phyloP scores from a whole-genome alignment of 139 green algal species.

The Closterium sp. region DNA sequence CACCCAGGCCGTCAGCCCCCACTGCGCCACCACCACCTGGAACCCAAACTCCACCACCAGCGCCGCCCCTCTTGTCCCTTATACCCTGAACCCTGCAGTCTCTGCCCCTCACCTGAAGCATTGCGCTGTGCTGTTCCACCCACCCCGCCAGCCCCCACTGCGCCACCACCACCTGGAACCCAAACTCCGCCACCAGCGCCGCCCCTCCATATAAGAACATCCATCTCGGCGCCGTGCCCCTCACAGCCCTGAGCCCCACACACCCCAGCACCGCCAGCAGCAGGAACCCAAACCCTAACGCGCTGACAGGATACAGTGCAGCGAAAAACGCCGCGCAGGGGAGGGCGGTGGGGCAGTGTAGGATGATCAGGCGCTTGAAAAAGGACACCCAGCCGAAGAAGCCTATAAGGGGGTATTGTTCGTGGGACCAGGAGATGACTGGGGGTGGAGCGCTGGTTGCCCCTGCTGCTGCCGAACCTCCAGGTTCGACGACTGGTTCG shows the following conservation, averaged over 20 bases:
- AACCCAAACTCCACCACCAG: no score
- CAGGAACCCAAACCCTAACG: conserved; percentile 12
- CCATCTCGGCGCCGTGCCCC: not conserved
- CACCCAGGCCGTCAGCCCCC: not conserved
- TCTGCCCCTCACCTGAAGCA: no score
- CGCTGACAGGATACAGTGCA: conserved; percentile 27
- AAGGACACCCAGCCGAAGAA: conserved; percentile 18
- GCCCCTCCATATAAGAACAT: not conserved
- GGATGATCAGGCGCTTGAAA: conserved; percentile 19
- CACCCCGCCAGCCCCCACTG: no score
- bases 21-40: not conserved
- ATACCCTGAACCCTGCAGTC: no score
- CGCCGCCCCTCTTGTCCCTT: no score
- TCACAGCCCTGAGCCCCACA: not conserved
- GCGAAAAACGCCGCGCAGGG: conserved; percentile 24
- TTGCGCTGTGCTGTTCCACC: no score
- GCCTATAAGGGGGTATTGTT: not conserved
- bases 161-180: not conserved
- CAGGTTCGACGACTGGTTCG: not conserved
- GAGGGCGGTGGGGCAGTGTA: conserved; percentile 22
- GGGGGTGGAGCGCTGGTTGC: not conserved
- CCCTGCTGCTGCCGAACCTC: not conserved
- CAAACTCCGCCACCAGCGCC: not conserved
- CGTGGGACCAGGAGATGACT: not conserved
- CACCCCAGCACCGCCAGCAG: conserved; percentile 15